Evolutionary conservation across 2,329 filamentous ascomycete species (phyloP).

Genomic region (Aureobasidium sp.): DNA sequence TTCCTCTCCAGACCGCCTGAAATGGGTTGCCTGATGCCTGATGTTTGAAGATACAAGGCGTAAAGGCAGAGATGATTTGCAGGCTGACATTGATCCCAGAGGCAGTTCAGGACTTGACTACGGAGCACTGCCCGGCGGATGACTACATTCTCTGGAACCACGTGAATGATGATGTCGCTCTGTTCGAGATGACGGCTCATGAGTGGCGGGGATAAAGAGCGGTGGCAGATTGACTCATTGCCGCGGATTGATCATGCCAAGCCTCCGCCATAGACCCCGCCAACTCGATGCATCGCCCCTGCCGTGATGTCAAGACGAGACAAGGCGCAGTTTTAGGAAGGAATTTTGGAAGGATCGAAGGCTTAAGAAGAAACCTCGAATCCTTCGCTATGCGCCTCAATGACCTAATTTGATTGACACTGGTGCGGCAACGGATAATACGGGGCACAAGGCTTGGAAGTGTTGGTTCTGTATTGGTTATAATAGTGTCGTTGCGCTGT

Average conservation of each 20-base stretch:
- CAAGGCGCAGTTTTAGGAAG: conserved; percentile 8
- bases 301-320: conserved; percentile 7
- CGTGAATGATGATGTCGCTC: background rate
- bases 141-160: background rate
- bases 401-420: conserved; percentile 2
- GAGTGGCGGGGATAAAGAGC: background rate
- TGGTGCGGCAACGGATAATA: conserved; percentile 4
- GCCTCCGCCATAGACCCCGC: background rate
- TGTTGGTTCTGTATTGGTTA: conserved; percentile 3
- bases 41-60: background rate
- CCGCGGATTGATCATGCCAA: background rate
- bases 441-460: background rate
- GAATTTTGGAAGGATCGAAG: conserved; percentile 1
- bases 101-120: background rate
- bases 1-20: too few species aligned
- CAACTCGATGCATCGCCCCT: background rate
- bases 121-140: background rate
- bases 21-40: too few species aligned
- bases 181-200: background rate
- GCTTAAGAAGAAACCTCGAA: background rate
- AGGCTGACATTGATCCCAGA: background rate
- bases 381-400: background rate
- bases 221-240: background rate
- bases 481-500: background rate
- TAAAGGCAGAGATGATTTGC: background rate